phyloP scores from a whole-genome alignment of 2,329 filamentous ascomycete genomes.

The Pezicula rhizophila region DNA sequence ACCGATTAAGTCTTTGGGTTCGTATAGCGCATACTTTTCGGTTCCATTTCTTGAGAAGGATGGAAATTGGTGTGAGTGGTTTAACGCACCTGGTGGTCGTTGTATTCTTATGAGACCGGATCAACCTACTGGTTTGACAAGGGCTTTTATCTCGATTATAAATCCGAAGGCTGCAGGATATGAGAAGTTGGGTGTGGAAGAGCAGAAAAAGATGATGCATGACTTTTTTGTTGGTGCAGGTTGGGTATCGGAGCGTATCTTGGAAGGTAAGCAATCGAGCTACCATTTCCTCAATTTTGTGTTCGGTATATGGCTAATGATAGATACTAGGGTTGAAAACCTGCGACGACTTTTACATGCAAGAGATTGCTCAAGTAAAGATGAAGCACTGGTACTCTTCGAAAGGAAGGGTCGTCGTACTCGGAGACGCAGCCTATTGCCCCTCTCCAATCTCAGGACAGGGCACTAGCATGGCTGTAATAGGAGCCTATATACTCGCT shows the following conservation, averaged over 20 bases:
- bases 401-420: constrained; percentile 33
- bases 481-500: constrained; percentile 50
- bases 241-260: constrained; percentile 17
- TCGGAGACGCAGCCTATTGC: constrained; percentile 28
- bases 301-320: neutral
- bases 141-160: constrained; percentile 32
- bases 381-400: constrained; percentile 22
- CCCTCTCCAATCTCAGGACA: constrained; percentile 43
- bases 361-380: no score
- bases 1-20: constrained; percentile 7
- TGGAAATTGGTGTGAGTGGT: constrained; percentile 28
- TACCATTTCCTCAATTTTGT: no score
- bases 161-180: neutral
- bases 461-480: constrained; percentile 42
- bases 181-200: constrained; percentile 17
- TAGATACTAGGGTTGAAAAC: constrained; percentile 18
- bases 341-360: constrained; percentile 6
- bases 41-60: constrained; percentile 28
- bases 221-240: constrained; percentile 30
- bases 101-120: constrained; percentile 36
- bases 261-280: no score
- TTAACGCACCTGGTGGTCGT: constrained; percentile 30
- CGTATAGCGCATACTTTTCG: constrained; percentile 32
- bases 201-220: constrained; percentile 34
- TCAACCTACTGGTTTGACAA: constrained; percentile 27